Conservation (phyloP, 2,329 filamentous ascomycete species). For the Epichloe coenophiala region DNA sequence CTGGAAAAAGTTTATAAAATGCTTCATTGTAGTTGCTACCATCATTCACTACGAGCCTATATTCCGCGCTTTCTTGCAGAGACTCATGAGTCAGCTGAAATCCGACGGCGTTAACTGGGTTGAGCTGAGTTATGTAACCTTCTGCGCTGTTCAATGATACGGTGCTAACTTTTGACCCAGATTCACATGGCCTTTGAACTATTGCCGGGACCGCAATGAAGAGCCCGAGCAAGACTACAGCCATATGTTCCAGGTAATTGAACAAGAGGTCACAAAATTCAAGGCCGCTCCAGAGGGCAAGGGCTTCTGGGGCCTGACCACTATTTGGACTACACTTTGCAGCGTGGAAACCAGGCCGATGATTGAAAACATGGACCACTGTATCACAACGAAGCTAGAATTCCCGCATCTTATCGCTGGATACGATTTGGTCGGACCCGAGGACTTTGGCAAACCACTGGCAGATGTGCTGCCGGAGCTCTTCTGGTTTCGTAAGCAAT, state of each 20-base stretch:
- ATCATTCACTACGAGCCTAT: constrained; percentile 86
- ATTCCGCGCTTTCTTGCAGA: constrained; percentile 60
- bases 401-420: constrained; percentile 73
- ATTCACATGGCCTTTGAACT: constrained; percentile 59
- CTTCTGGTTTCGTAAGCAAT: constrained; percentile 88
- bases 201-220: constrained; percentile 51
- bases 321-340: constrained; percentile 74
- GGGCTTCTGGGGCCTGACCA: constrained; percentile 69
- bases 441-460: constrained; percentile 65
- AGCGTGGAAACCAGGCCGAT: constrained; percentile 49
- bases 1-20: constrained; percentile 68
- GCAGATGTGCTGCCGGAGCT: constrained; percentile 68
- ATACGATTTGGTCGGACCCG: constrained; percentile 82
- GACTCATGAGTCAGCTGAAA: constrained; percentile 57
- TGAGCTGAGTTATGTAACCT: constrained; percentile 46
- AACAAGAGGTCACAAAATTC: constrained; percentile 68
- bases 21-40: constrained; percentile 59
- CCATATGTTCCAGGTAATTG: constrained; percentile 57
- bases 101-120: constrained; percentile 76
- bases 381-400: constrained; percentile 66
- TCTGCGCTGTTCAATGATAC: not conserved
- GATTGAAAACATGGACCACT: constrained; percentile 73
- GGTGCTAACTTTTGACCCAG: constrained; percentile 20
- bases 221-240: constrained; percentile 52
- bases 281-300: constrained; percentile 56